Evolutionary conservation across 306 rosid species (phyloP), one percentile per base, ranked within the genome.

Genomic region (Canavalia gladiata): DNA sequence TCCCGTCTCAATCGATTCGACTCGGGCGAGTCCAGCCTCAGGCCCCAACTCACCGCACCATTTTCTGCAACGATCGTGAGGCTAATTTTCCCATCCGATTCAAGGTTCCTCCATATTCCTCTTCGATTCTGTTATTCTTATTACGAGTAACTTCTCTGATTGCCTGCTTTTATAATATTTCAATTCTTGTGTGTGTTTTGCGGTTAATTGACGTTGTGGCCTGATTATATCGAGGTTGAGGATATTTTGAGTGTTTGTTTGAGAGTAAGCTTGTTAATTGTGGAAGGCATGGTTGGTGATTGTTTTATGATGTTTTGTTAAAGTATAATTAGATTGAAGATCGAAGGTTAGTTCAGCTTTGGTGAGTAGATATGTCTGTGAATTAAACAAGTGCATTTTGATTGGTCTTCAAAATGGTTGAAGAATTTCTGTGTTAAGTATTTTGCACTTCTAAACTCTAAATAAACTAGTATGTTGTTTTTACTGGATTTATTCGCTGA

Each of bases 11-110:
- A 66, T 81, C 95, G 12, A 90, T 91, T 85, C 89, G 92, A 54
- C 97, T 95, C 83, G 99, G 99, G 25, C 97, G 92, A 13, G 93
- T 93, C 62, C 97, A 90, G 86, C 99, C 99, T 2, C 99, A 93
- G 80, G 97, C 99, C 1, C 99, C 99, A 25, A 85, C 93, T 42
- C 65, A 90, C 78, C 97, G 99, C 42, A 95, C 97, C 80, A 87
- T 95, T 58, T 91, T 75, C 90, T 93, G 97, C 86, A 93, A 95
- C 67, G 95, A 95, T 81, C 97, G 97, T 62, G 97, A 95, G 37
- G 89, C 96, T 31, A 93, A 91, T 84, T 47, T 42, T 3, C 87
- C 84, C 46, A 89, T 93, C 49, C 91, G 89, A 77, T 95, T 91
- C 87, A 90, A 74, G 99, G 99, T 95, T 77, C 57, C 8, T 0